Conservation (phyloP, 352 stramenopile species). For the Discostella stelligera region DNA sequence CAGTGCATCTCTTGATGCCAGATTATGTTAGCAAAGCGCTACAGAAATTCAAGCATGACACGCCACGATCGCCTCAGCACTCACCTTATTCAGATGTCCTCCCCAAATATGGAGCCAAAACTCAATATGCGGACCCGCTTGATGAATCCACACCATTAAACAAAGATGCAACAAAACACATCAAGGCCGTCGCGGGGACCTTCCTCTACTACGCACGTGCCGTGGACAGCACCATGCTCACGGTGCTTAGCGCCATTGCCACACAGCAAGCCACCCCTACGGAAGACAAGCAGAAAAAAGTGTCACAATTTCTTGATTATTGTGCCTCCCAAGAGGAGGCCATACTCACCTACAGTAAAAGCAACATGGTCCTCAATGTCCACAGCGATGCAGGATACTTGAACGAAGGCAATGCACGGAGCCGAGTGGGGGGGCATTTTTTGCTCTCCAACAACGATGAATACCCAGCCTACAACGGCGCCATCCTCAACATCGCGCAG, state of each 20-base stretch:
- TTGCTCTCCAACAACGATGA: constrained; percentile 6
- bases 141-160: constrained; percentile 13
- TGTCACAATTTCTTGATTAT: constrained; percentile 47
- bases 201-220: constrained; percentile 41
- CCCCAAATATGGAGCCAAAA: constrained; percentile 41
- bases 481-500: not conserved
- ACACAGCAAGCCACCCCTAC: constrained; percentile 31
- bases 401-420: constrained; percentile 3
- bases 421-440: constrained; percentile 7
- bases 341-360: constrained; percentile 5
- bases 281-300: constrained; percentile 13
- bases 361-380: constrained; percentile 14
- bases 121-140: constrained; percentile 21
- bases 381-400: constrained; percentile 11
- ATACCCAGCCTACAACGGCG: not conserved
- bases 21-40: constrained; percentile 30
- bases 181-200: constrained; percentile 36
- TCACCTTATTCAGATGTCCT: constrained; percentile 15
- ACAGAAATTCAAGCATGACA: constrained; percentile 13
- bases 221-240: constrained; percentile 26
- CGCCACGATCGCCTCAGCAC: constrained; percentile 17
- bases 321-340: constrained; percentile 37
- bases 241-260: constrained; percentile 23
- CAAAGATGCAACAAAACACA: constrained; percentile 14
- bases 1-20: constrained; percentile 31